A percentile compares a stretch with the other conserved stretches of the same genome.
phyloP scores from a whole-genome alignment of 306 rosid genomes.

The Quercus aquifolioides region DNA sequence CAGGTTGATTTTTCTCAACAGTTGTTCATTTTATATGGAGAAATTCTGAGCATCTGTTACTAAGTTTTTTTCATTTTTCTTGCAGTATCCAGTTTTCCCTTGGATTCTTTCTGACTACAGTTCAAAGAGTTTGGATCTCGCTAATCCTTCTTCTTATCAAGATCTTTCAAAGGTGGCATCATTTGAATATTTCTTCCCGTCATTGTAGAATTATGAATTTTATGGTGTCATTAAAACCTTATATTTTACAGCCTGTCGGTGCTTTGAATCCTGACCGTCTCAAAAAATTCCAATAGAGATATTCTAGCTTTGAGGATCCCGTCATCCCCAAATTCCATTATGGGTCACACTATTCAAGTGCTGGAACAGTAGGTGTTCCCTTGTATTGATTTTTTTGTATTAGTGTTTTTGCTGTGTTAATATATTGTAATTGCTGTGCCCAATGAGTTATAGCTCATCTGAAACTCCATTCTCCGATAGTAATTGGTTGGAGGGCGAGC shows the following conservation, averaged over 20 bases:
- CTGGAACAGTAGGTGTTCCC: constrained; percentile 79
- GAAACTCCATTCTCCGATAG: too few relatives aligned
- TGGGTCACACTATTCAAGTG: constrained; percentile 98
- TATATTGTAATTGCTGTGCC: not conserved
- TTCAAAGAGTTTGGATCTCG: constrained; percentile 81
- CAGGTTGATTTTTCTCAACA: constrained; percentile 60
- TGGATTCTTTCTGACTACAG: constrained; percentile 96
- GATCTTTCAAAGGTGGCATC: constrained; percentile 86
- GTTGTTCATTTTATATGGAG: constrained; percentile 19
- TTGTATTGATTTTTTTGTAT: not conserved
- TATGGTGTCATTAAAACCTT: constrained; percentile 14
- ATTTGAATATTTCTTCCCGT: constrained; percentile 24
- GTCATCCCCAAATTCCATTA: constrained; percentile 93
- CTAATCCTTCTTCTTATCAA: constrained; percentile 78
- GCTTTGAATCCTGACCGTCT: constrained; percentile 80
- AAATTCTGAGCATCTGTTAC: constrained; percentile 16
- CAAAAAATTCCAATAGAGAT: constrained; percentile 86
- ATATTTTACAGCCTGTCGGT: constrained; percentile 78
- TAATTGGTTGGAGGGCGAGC: too few relatives aligned
- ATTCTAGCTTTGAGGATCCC: constrained; percentile 89
- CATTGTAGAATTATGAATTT: constrained; percentile 15
- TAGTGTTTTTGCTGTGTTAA: not conserved
- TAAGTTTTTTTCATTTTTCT: constrained; percentile 23
- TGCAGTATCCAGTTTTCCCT: constrained; percentile 98
- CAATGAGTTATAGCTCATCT: too few relatives aligned